Evolutionary conservation across 2,329 filamentous ascomycete species (phyloP).

Genomic region (Colletotrichum paranaense): DNA sequence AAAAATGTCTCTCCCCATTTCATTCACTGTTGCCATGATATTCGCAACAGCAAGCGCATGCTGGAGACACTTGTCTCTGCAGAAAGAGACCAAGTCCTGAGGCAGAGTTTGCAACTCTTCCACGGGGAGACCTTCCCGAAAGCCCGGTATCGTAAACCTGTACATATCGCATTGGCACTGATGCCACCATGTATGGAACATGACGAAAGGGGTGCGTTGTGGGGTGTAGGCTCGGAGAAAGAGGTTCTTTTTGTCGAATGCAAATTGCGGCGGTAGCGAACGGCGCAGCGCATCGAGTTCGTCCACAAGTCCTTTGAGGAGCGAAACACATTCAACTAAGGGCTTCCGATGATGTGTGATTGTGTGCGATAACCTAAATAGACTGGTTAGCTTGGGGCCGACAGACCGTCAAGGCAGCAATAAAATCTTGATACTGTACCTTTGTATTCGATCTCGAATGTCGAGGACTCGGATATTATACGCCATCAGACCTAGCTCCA

Average conservation of each 20-base stretch:
- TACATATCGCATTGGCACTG: slow-evolving; percentile 41
- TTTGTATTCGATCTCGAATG: slow-evolving; percentile 29
- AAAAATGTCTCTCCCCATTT: slow-evolving; percentile 24
- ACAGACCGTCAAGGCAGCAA: neutral
- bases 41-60: slow-evolving; percentile 26
- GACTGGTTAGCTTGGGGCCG: neutral
- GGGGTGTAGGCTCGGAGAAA: slow-evolving; percentile 39
- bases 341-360: slow-evolving; percentile 39
- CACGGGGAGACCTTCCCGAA: slow-evolving; percentile 17
- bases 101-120: slow-evolving; percentile 11
- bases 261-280: slow-evolving; percentile 31
- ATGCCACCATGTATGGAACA: slow-evolving; percentile 43
- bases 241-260: slow-evolving; percentile 35
- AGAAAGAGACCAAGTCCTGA: slow-evolving; percentile 4
- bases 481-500: slow-evolving; percentile 21
- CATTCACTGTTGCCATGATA: slow-evolving; percentile 12
- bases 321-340: slow-evolving; percentile 17
- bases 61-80: slow-evolving; percentile 21
- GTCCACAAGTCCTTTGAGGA: slow-evolving; percentile 13
- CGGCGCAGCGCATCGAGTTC: slow-evolving; percentile 30
- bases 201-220: slow-evolving; percentile 38
- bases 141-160: slow-evolving; percentile 38
- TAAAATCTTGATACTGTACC: neutral
- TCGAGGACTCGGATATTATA: slow-evolving; percentile 28
- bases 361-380: slow-evolving; percentile 34